Base-by-base conservation (phyloP, 257 asterid genomes). In the Solanum raphanifolium region DNA sequence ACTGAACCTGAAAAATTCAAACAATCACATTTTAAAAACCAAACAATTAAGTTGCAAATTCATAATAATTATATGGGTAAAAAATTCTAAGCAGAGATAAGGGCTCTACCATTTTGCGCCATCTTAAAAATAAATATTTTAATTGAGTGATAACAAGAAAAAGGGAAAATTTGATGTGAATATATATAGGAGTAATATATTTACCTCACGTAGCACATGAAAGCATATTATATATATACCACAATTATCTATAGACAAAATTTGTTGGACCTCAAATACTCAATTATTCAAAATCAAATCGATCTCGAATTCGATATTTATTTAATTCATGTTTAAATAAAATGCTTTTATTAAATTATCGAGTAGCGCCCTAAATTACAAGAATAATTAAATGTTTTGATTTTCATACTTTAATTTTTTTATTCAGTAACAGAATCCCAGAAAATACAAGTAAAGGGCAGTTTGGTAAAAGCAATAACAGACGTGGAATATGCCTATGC, bases 81-180 rank as follows among this genome's bases (percentile, higher is more conserved):
- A 39, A 27, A 23, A 2, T 73, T 31, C 12, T 76, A 85, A 46
- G 8, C 10, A n/a, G 15, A 82, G 39, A 39, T 46, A 31, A 29
- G 88, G 87, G 87, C 36, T 87, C 7, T 88, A 92, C 98, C 96
- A 89, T 91, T 88, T 83, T 84, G 86, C 9, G 96, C 96, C 98
- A 95, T 95, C 62, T 88, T 29, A 39, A 69, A 25, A 31, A 5
- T 31, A n/a, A 68, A 29, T 12, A 31, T 11, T 88, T 46, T 84
- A 89, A 83, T 35, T 87, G 87, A 87, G 86, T 31, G 91, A 87
- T 38, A 87, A 29, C 72, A 55, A 10, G 74, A 34, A 66, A 65
- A 48, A 78, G 69, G 18, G n/a, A 58, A 3, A n/a, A 52, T 13
- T 11, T 21, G 58, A 34, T 32, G 16, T 7, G 85, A 8, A 46